Conservation (phyloP, 345 rosid genomes). For the Camelina neglecta region DNA sequence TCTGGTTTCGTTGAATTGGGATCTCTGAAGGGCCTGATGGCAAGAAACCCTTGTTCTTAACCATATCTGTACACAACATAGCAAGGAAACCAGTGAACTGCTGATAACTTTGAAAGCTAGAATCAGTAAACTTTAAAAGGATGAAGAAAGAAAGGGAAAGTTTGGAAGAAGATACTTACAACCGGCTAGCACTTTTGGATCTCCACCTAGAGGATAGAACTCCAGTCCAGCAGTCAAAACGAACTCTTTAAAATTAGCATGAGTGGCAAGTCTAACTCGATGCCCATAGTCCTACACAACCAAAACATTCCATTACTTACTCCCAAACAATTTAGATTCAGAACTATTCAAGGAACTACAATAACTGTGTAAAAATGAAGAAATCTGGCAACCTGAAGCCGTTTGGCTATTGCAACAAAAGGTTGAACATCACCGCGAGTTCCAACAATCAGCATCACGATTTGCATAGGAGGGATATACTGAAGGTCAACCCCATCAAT, state of each 20-base stretch:
- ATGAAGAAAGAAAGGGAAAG: constrained; percentile 23
- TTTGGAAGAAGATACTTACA: constrained; percentile 68
- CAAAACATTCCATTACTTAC: neutral
- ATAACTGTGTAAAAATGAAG: neutral
- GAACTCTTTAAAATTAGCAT: constrained; percentile 97
- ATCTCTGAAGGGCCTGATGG: constrained; percentile 99
- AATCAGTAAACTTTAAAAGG: neutral
- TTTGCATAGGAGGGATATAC: constrained; percentile 75
- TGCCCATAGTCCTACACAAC: constrained; percentile 94
- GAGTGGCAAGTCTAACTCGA: constrained; percentile 99
- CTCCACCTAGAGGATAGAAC: constrained; percentile 95
- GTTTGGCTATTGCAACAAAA: constrained; percentile 83
- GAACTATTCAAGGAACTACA: neutral
- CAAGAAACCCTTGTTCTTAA: constrained; percentile 96
- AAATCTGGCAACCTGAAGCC: constrained; percentile 63
- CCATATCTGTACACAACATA: constrained; percentile 78
- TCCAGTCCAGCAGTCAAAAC: constrained; percentile 97
- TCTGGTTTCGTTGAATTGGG: constrained; percentile 84
- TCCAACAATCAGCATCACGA: constrained; percentile 71
- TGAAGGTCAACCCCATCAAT: constrained; percentile 66
- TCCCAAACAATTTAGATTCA: constrained; percentile 5
- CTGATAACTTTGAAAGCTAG: neutral
- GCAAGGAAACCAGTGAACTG: constrained; percentile 32
- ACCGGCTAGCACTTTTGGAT: constrained; percentile 95
- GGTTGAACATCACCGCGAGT: constrained; percentile 96